Base-by-base conservation (phyloP, 176 grass and related monocot genomes). In the Oryza nivara region DNA sequence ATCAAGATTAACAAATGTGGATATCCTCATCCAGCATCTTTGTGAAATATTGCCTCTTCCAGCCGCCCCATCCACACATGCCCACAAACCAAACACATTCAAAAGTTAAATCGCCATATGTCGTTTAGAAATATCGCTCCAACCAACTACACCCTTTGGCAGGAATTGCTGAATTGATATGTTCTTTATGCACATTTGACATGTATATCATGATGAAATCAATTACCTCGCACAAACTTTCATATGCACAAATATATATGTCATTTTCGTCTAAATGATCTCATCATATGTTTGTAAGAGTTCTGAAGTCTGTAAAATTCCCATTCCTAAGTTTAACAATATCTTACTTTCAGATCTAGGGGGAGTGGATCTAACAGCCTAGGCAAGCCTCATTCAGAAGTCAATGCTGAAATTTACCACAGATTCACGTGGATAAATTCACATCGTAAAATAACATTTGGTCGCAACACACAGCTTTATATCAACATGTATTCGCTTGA, bases 251-350 rank as follows among this genome's bases (percentile, higher is more conserved):
- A 68, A 40, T 41, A 40, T 9, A 4, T 9, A 2, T 11, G 54
- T 32, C 25, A 16, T 60, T 68, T 28, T 66, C 12, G 3, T 7
- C 72, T 17, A 28, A 52, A 74, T 68, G 61, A 67, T 45, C 25
- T 86, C 71, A 61, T 19, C 16, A 22, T 34, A 19, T 9, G 16
- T 68, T 68, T 68, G 51, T 41, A 77, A 11, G 79, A 82, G 72
- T 78, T 78, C 32, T 30, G 8, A 44, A 78, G 7, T 79, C 9
- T 14, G 68, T 17, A 76, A 20, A 70, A 36, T 15, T 41, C 72
- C 23, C n/a, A 22, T 51, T 9, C 58, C 23, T 34, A 76, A 78
- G 36, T 25, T 75, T 72, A 51, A 77, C 17, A n/a, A 32, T 38
- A 67, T 34, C 14, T 52, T 7, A 15, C n/a, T 80, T 79, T 49